Base-by-base conservation (phyloP, 1,284 basidiomycete genomes). In the Cutaneotrichosporon sp. region DNA sequence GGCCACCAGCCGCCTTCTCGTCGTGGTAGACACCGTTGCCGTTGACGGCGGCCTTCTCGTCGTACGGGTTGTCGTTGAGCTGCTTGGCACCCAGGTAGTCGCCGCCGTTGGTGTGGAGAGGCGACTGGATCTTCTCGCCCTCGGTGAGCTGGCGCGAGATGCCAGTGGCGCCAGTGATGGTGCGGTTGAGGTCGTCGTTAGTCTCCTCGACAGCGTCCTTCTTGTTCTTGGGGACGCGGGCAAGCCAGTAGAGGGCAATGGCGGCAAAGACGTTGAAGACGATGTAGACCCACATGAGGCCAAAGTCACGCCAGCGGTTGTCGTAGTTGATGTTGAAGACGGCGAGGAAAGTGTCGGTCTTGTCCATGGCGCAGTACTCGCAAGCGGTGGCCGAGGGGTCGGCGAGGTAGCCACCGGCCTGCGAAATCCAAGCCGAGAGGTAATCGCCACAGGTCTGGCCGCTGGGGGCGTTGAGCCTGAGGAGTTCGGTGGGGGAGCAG, bases 241-340 rank as follows among this genome's bases (percentile, higher is more conserved):
- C 72, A 18, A 78, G 67, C 71, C 72, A 78, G 69, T 79, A 80
- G 22, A 79, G 54, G 33, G 54, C 62, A 31, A 78, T 62, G 43
- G 78, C 79, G 4, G 66, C 75, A 46, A 69, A 46, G 34, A 74
- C 59, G 64, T 90, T 90, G 78, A 89, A 85, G 18, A 80, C 68
- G 65, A 88, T 83, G 77, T 85, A 91, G 0, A 79, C 86, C 71
- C 83, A 83, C 63, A 91, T 77, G 53, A 91, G 75, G 1, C 87
- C 87, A 52, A 86, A 82, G 74, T 89, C 79, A 14, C 87, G 80
- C 87, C 87, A 89, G 55, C 67, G 81, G 62, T 87, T 72, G 29
- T 68, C 69, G 64, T 86, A 88, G 65, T 74, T 81, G 64, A 88
- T 86, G 58, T 84, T 83, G 76, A 88, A 86, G 18, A 71, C 67